Evolutionary conservation across 305 asterid genomes (phyloP).

Genomic region (Rubia balearica): DNA sequence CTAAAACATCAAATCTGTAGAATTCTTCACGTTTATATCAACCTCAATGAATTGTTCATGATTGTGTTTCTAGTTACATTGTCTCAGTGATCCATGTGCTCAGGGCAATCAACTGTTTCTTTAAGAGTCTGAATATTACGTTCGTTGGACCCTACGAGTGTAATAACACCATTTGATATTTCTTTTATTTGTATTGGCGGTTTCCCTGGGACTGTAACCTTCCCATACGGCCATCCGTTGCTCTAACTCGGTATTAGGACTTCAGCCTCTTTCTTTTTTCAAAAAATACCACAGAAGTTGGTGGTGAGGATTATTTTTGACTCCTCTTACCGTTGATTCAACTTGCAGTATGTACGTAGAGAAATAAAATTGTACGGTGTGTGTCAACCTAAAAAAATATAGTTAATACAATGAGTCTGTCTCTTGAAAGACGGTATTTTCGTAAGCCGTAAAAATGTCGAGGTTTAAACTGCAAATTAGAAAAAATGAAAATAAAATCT

Average conservation of each 20-base stretch:
- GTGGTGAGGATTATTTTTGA: too few relatives aligned
- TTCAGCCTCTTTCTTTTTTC: too few relatives aligned
- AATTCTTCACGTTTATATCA: slow-evolving; percentile 9
- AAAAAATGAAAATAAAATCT: too few relatives aligned
- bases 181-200: slow-evolving; percentile 93
- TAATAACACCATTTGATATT: slow-evolving; percentile 88
- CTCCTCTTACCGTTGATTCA: too few relatives aligned
- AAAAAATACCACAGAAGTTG: too few relatives aligned
- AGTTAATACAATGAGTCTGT: too few relatives aligned
- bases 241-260: slow-evolving; percentile 46
- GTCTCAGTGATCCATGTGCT: slow-evolving; percentile 71
- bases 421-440: too few relatives aligned
- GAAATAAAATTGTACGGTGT: too few relatives aligned
- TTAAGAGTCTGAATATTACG: slow-evolving; percentile 67
- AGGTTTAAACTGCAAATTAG: too few relatives aligned
- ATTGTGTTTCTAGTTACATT: slow-evolving; percentile 97
- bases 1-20: background rate
- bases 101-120: slow-evolving; percentile 92
- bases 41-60: slow-evolving; percentile 98
- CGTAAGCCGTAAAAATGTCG: too few relatives aligned
- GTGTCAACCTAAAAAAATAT: too few relatives aligned
- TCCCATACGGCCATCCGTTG: slow-evolving; percentile 64
- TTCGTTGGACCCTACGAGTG: slow-evolving; percentile 92
- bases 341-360: too few relatives aligned
- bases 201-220: slow-evolving; percentile 64